Conservation (phyloP, 2,329 filamentous ascomycete genomes). For the Magnaporthiopsis incrustans region DNA sequence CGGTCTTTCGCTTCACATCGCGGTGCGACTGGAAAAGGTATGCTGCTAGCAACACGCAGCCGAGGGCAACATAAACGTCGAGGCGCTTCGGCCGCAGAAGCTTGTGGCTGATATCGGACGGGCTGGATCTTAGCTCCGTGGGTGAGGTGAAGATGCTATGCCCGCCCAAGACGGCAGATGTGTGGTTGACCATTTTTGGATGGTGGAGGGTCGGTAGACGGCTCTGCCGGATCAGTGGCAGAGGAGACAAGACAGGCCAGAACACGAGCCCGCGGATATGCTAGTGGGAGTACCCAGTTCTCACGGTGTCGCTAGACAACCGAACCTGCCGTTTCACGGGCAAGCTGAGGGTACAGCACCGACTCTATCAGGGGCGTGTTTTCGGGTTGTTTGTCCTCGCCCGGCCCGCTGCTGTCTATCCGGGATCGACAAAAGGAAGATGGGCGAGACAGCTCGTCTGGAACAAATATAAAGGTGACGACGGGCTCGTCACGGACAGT, state of each 20-base stretch:
- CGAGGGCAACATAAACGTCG: constrained; percentile 34
- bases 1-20: constrained; percentile 19
- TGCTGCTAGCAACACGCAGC: constrained; percentile 25
- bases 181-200: constrained; percentile 16
- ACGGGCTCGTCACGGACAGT: neutral
- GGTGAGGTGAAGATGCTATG: constrained; percentile 15
- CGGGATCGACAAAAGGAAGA: neutral
- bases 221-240: neutral
- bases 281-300: too few species aligned
- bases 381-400: too few species aligned
- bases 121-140: constrained; percentile 16
- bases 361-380: too few species aligned
- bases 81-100: constrained; percentile 22
- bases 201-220: neutral
- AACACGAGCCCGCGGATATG: neutral
- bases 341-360: too few species aligned
- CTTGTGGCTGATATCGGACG: constrained; percentile 19
- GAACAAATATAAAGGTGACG: neutral
- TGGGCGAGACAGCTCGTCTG: neutral
- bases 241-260: neutral
- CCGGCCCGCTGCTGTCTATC: neutral
- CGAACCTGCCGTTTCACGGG: too few species aligned
- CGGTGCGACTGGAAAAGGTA: constrained; percentile 28
- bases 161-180: constrained; percentile 11
- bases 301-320: too few species aligned